Evolutionary conservation across 2,329 filamentous ascomycete species (phyloP).

Genomic region (Delphinella strobiligena): DNA sequence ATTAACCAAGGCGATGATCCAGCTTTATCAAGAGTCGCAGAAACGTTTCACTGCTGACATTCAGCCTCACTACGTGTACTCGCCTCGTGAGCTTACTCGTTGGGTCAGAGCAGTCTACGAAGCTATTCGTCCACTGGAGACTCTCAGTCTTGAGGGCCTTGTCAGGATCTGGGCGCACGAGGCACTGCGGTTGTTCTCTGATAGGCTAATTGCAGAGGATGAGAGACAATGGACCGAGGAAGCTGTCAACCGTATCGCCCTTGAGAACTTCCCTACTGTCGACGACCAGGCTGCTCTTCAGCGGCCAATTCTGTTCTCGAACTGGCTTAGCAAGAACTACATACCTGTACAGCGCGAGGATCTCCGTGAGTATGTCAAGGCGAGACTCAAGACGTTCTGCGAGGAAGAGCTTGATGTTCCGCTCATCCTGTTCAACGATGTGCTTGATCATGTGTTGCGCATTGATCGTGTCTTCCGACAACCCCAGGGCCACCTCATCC

Average conservation of each 20-base stretch:
- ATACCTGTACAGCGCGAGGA: constrained; percentile 92
- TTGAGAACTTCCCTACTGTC: constrained; percentile 91
- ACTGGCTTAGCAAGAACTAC: constrained; percentile 99
- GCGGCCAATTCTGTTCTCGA: constrained; percentile 93
- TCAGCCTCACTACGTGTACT: constrained; percentile 98
- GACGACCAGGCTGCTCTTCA: constrained; percentile 80
- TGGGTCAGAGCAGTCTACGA: constrained; percentile 98
- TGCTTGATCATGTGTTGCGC: constrained; percentile 91
- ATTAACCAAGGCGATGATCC: constrained; percentile 94
- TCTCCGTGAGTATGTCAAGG: constrained; percentile 93
- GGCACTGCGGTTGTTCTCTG: constrained; percentile 89
- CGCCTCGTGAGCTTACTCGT: constrained; percentile 90
- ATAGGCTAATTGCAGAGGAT: constrained; percentile 87
- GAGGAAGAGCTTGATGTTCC: constrained; percentile 99
- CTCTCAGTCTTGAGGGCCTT: constrained; percentile 75
- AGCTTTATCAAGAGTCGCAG: constrained; percentile 90
- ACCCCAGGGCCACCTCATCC: constrained; percentile 92
- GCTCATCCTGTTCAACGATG: constrained; percentile 97
- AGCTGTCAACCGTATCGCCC: constrained; percentile 70
- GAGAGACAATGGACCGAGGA: constrained; percentile 94
- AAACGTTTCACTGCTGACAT: constrained; percentile 90
- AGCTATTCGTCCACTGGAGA: constrained; percentile 85
- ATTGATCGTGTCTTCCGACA: constrained; percentile 98
- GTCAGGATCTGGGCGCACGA: constrained; percentile 98
- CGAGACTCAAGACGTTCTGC: constrained; percentile 92